These are phyloP conservation scores for Penicillium psychrosexuale DNA, from an alignment of 2,329 filamentous ascomycete species.

Conservation along the genomic window DNA sequence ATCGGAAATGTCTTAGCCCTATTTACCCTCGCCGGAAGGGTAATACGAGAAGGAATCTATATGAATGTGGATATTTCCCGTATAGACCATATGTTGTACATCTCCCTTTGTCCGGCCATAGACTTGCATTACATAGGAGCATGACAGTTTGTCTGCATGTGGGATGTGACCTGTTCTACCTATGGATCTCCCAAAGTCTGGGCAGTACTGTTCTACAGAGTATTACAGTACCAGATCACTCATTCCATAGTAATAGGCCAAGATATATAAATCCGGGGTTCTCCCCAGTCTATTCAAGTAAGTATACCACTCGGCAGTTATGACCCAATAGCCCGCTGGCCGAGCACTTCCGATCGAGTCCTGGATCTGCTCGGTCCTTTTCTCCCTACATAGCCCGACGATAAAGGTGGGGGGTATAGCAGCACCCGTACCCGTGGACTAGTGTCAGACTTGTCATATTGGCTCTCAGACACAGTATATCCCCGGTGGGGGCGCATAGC, in stretches of 20 bases:
- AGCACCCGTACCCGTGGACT: neutral
- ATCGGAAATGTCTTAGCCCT: neutral
- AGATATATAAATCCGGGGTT: neutral
- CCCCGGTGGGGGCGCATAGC: neutral
- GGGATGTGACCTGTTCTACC: neutral
- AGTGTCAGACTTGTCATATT: neutral
- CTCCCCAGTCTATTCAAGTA: neutral
- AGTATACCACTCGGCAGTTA: neutral
- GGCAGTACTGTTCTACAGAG: neutral
- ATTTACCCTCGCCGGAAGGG: neutral
- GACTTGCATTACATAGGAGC: neutral
- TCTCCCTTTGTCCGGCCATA: neutral
- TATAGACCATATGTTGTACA: neutral
- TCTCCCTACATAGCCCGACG: neutral
- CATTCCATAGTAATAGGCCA: constrained; percentile 11
- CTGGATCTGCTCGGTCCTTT: neutral
- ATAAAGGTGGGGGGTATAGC: neutral
- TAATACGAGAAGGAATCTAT: neutral
- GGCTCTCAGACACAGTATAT: neutral
- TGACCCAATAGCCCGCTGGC: neutral
- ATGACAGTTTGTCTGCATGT: neutral
- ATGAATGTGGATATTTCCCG: neutral
- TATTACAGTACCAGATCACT: neutral
- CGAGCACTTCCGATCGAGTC: neutral
- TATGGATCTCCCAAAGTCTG: neutral